Evolutionary conservation across 1,284 basidiomycete species (phyloP).

Genomic region (Xerocomus nothofagi): DNA sequence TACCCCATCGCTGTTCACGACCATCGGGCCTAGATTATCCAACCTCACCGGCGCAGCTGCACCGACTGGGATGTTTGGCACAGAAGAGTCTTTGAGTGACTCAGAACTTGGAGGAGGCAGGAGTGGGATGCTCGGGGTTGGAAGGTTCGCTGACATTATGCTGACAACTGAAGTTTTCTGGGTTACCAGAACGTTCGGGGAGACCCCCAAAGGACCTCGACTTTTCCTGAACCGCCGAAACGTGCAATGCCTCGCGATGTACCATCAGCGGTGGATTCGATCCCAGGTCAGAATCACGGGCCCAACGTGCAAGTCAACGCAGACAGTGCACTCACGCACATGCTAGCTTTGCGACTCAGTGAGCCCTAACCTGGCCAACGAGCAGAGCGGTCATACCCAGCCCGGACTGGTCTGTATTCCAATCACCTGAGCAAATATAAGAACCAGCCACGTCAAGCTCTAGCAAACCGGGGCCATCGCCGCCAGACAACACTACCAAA

Average conservation of each 20-base stretch:
- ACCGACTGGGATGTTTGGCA: conserved; percentile 13
- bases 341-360: too few species aligned
- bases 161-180: neutral
- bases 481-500: neutral
- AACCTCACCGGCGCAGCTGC: conserved; percentile 39
- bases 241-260: neutral
- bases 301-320: neutral
- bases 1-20: conserved; percentile 59
- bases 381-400: neutral
- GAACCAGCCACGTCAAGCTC: neutral
- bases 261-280: neutral
- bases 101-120: conserved; percentile 8
- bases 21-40: conserved; percentile 54
- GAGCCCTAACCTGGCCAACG: neutral
- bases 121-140: conserved; percentile 4
- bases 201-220: neutral
- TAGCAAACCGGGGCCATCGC: neutral
- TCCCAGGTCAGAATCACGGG: neutral
- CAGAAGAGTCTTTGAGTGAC: conserved; percentile 8
- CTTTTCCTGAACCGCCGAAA: neutral
- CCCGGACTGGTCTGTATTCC: conserved; percentile 14
- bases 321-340: neutral
- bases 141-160: conserved; percentile 6
- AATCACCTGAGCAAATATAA: conserved; percentile 19
- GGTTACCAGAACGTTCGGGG: neutral